phyloP scores from a whole-genome alignment of 2,329 filamentous ascomycete genomes.

The Coniochaeta sp. region DNA sequence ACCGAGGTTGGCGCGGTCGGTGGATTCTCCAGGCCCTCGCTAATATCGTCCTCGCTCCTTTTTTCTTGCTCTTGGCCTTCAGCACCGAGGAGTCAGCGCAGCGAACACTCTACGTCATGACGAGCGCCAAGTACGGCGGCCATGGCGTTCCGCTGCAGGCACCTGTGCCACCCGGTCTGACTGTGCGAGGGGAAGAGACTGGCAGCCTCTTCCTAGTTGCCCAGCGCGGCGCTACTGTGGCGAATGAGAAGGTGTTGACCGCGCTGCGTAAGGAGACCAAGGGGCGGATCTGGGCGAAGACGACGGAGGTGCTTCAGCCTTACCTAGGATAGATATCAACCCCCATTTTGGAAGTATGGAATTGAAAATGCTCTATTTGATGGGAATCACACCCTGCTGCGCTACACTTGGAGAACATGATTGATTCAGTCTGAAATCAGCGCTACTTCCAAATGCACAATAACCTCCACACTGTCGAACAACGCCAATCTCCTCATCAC shows the following conservation, averaged over 20 bases:
- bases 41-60: slow-evolving; percentile 2
- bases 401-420: neutral
- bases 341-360: neutral
- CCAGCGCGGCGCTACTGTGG: slow-evolving; percentile 21
- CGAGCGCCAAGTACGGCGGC: slow-evolving; percentile 5
- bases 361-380: neutral
- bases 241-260: slow-evolving; percentile 20
- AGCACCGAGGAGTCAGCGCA: slow-evolving; percentile 2
- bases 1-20: neutral
- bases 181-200: neutral
- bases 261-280: slow-evolving; percentile 19
- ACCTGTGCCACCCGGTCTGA: slow-evolving; percentile 1
- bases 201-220: slow-evolving; percentile 24
- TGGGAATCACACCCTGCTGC: neutral
- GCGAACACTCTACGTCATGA: slow-evolving; percentile 3
- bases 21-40: neutral
- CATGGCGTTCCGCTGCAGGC: slow-evolving; percentile 2
- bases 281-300: slow-evolving; percentile 24
- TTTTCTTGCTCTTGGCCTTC: neutral
- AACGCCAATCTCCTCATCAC: neutral
- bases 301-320: slow-evolving; percentile 18
- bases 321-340: neutral
- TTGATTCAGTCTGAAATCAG: neutral
- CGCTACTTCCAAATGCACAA: neutral
- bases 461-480: neutral